These are phyloP conservation scores for Phanerochaete carnosa DNA, from an alignment of 768 basidiomycete species.

Conservation along the genomic window DNA sequence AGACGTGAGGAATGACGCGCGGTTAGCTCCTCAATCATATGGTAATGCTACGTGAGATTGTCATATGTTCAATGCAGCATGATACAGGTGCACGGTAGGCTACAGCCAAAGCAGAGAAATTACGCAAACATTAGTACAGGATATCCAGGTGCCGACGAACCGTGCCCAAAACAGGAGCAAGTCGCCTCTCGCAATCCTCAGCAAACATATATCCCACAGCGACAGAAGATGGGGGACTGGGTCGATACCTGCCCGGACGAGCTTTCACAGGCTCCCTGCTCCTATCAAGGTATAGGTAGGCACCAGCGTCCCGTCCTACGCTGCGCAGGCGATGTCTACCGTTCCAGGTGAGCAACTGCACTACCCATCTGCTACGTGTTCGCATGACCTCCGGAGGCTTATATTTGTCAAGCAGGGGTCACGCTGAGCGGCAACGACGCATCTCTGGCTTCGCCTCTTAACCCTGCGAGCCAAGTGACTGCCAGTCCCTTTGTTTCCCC, in stretches of 20 bases:
- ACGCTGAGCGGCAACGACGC: not conserved
- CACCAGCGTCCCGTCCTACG: not conserved
- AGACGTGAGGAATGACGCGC: not conserved
- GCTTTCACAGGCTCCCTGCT: conserved; percentile 2
- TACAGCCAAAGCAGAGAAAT: not conserved
- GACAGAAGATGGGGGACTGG: not conserved
- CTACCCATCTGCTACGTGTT: not conserved
- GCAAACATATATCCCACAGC: conserved; percentile 8
- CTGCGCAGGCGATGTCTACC: conserved; percentile 4
- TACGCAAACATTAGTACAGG: conserved; percentile 4
- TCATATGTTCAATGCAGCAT: not conserved
- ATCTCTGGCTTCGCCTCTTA: not conserved
- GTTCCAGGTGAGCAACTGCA: not conserved
- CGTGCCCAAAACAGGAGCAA: too few relatives aligned
- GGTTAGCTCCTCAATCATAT: not conserved
- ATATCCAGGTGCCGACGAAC: too few relatives aligned
- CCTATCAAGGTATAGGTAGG: not conserved
- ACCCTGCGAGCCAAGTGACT: not conserved
- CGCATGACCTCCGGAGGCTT: conserved; percentile 4
- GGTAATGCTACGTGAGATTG: not conserved
- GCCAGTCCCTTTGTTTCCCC: not conserved
- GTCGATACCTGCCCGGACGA: not conserved
- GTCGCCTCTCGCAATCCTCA: not conserved
- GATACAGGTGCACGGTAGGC: conserved; percentile 1
- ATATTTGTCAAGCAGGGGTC: not conserved